Conservation (phyloP, 2,329 filamentous ascomycete species). For the Mycogone perniciosa region DNA sequence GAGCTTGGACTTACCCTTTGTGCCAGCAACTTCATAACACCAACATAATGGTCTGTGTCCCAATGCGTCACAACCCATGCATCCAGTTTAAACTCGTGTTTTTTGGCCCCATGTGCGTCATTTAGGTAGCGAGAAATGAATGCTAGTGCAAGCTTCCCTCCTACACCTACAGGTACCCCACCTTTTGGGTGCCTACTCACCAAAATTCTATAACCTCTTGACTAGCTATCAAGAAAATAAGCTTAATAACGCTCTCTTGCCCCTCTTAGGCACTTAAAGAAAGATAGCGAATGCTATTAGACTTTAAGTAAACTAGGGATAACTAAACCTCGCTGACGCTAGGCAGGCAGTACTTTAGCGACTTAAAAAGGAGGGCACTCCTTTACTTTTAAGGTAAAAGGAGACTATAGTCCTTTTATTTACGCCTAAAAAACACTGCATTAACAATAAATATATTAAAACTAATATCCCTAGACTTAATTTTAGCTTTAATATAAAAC, state of each 20-base stretch:
- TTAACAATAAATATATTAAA: neutral
- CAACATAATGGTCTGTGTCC: too few species aligned
- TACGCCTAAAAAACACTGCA: neutral
- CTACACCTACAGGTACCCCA: constrained; percentile 5
- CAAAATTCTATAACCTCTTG: neutral
- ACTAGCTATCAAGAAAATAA: neutral
- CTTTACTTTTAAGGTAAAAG: neutral
- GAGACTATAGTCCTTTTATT: too few species aligned
- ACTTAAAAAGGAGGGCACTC: neutral
- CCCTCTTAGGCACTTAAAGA: neutral
- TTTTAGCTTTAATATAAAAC: neutral
- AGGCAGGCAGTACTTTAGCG: too few species aligned
- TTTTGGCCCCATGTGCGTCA: too few species aligned
- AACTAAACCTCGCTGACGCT: neutral
- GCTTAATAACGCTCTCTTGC: neutral
- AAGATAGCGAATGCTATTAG: neutral
- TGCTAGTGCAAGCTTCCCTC: constrained; percentile 7
- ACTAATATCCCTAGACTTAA: neutral
- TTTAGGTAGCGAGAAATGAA: too few species aligned
- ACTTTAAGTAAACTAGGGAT: neutral
- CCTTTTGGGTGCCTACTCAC: neutral
- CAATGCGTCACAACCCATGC: too few species aligned
- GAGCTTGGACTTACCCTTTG: too few species aligned
- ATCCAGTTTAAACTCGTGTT: too few species aligned
- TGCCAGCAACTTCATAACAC: too few species aligned